A percentile compares a stretch with the other conserved stretches of the same genome.
Evolutionary conservation across 768 basidiomycete genomes (phyloP).

Genomic region (Lentinus tigrinus): DNA sequence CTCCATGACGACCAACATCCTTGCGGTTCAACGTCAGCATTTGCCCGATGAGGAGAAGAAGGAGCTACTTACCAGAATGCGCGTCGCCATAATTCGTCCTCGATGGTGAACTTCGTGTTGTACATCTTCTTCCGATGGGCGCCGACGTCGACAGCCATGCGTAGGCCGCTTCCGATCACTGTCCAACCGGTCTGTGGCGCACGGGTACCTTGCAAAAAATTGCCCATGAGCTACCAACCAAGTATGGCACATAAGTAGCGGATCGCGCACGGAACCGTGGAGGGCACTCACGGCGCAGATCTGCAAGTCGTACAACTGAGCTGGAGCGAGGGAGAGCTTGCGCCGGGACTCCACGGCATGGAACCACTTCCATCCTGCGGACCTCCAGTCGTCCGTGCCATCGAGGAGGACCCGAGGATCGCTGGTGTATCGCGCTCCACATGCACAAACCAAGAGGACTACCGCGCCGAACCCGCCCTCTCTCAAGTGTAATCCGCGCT

Average conservation of each 20-base stretch:
- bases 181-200: constrained; percentile 44
- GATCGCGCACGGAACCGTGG: no score
- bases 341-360: constrained; percentile 45
- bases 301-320: constrained; percentile 59
- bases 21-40: not conserved
- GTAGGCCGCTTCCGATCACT: constrained; percentile 33
- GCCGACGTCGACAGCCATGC: constrained; percentile 57
- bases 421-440: not conserved
- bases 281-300: constrained; percentile 42
- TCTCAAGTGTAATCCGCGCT: not conserved
- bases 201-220: constrained; percentile 44
- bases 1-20: constrained; percentile 26
- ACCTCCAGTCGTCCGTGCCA: not conserved
- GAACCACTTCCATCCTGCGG: not conserved
- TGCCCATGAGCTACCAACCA: constrained; percentile 42
- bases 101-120: constrained; percentile 27
- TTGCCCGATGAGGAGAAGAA: no score
- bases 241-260: not conserved
- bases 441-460: not conserved
- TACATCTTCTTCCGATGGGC: constrained; percentile 42
- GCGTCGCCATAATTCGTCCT: constrained; percentile 51
- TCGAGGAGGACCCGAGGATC: not conserved
- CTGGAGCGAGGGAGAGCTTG: constrained; percentile 51
- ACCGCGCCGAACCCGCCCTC: not conserved
- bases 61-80: constrained; percentile 41